These are phyloP conservation scores for Trichomonas gallinae DNA, from an alignment of 208 protist species.

Conservation along the genomic window DNA sequence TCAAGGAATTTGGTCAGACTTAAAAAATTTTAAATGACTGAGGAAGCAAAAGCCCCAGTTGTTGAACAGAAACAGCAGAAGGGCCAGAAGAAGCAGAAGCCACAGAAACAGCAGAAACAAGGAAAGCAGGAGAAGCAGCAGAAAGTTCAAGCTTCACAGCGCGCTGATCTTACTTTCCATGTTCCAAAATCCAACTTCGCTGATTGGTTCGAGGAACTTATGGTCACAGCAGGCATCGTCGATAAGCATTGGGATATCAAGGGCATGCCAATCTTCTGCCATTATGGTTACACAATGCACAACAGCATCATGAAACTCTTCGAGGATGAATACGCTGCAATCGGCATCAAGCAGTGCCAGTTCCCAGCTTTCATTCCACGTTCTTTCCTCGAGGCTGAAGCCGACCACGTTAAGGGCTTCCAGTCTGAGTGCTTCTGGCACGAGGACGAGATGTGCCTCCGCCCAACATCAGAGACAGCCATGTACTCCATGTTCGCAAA, in stretches of 20 bases:
- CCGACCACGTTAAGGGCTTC: slow-evolving; percentile 44
- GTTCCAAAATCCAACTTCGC: slow-evolving; percentile 24
- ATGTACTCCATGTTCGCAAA: slow-evolving; percentile 46
- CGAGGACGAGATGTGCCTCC: slow-evolving; percentile 35
- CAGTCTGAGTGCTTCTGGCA: slow-evolving; percentile 43
- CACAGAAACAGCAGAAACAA: background rate
- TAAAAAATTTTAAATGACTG: background rate
- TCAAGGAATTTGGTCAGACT: background rate
- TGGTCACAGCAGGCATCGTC: slow-evolving; percentile 35
- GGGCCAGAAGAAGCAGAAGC: background rate
- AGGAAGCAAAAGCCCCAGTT: background rate
- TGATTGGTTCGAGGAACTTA: slow-evolving; percentile 32
- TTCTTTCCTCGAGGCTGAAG: slow-evolving; percentile 35
- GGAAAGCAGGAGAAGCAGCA: background rate
- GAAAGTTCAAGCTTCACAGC: background rate
- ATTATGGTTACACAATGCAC: slow-evolving; percentile 45
- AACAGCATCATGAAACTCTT: slow-evolving; percentile 39
- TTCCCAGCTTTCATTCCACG: slow-evolving; percentile 46
- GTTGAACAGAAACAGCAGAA: background rate
- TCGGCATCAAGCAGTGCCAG: slow-evolving; percentile 29
- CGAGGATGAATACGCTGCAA: slow-evolving; percentile 35
- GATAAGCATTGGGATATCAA: slow-evolving; percentile 47
- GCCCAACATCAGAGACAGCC: slow-evolving; percentile 47
- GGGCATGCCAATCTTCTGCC: slow-evolving; percentile 37
- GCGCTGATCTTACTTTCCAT: slow-evolving; percentile 18